Base-by-base conservation (phyloP, 257 asterid genomes). In the Sherardia arvensis region DNA sequence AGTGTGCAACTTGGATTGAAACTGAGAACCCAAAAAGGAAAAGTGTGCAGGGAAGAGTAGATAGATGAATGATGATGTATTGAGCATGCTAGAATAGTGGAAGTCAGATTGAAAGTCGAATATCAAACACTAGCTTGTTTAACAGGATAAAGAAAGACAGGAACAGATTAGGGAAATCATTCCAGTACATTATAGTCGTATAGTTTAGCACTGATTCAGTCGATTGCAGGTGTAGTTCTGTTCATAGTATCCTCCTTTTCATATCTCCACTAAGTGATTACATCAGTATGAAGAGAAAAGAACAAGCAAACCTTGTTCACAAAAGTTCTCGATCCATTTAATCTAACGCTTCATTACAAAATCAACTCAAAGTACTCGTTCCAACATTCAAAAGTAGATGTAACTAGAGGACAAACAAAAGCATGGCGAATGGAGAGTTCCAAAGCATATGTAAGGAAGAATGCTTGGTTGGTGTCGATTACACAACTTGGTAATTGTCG, bases 401-500 rank as follows among this genome's bases (percentile, higher is more conserved):
- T 33, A 60, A 29, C 0, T 29, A 48, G 47, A 48, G 55, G 6
- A 47, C 27, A 63, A 26, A 47, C 15, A 48, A 20, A 48, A 64
- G 49, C 59, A 48, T 25, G 12, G 25, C 15, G 38, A 12, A 30
- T n/a, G 15, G 28, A 47, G 28, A 47, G 59, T 45, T 63, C 54
- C 63, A 59, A 64, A 47, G 66, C 7, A 62, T 62, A 43, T 6
- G 14, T 43, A 48, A 1, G 4, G 11, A 9, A 27, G 49, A 47
- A 57, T 43, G 26, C 15, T 21, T n/a, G 29, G 28, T 28, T n/a
- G 26, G 23, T 30, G 1, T 45, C 10, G 63, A 55, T 83, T 71
- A 87, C 28, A 74, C 86, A 55, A 85, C 84, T 69, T 80, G 90
- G 80, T 86, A 88, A 75, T 74, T 79, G 43, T 88, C 96, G 7